Evolutionary conservation across 768 basidiomycete species (phyloP), one percentile per base, ranked within the genome.

Genomic region (Glaciozyma antarctica): DNA sequence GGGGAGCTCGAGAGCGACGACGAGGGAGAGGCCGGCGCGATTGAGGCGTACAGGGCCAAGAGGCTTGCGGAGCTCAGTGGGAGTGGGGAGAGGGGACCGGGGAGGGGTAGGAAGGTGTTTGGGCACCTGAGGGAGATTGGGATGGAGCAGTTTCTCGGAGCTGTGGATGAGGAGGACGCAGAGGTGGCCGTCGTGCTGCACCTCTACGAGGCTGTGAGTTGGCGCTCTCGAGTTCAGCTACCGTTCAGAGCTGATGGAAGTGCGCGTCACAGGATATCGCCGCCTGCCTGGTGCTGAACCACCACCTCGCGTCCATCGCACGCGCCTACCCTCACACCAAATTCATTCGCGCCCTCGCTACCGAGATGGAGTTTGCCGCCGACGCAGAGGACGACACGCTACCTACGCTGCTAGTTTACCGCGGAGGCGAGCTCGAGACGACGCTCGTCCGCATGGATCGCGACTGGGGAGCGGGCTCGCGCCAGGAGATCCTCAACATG

Each of bases 61-160:
- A n/a, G 73, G 49, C 30, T 72, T 57, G 45, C 26, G 10, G 73
- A 74, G 43, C 13, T 72, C 64, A 63, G 59, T 53, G 65, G 71
- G 19, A 63, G 60, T 43, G 47, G 55, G 10, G 57, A 69, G 58
- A 34, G 66, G 24, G 28, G 48, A 17, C 32, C 13, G 32, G 49
- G 53, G 3, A 34, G 24, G 17, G 48, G 44, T 21, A 52, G 26
- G 16, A 60, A 66, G 58, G 38, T 34, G 49, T 74, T 74, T 62
- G 73, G 73, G 19, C 73, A 73, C 30, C 26, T 74, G 41, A 47
- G 72, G 22, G 73, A 74, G 53, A 66, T 74, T 30, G 70, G 68
- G 19, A 45, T 68, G 49, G 66, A 65, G 22, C 55, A 61, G 47
- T 74, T 70, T 60, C 32, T 73, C 16, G 45, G 30, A n/a, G 71